Base-by-base conservation (phyloP, 2,329 filamentous ascomycete genomes). In the Alternaria sp. region DNA sequence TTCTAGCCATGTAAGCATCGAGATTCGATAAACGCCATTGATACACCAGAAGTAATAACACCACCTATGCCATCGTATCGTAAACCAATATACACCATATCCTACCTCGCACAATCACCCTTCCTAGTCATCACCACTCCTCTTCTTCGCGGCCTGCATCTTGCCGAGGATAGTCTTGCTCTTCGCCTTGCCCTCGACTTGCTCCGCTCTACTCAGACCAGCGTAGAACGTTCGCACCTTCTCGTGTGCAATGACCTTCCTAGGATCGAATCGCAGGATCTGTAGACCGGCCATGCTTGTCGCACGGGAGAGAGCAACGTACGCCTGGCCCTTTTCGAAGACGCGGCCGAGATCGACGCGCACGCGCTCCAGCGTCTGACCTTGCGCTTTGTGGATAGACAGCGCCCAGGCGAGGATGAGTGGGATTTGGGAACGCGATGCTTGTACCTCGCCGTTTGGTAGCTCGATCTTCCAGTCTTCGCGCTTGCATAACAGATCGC, bases 301-400 rank as follows among this genome's bases (percentile, higher is more conserved):
- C 13, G 96, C 96, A 80, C 96, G 92, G 83, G 93, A 97, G 13
- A 99, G 88, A 55, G 96, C 96, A 55, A 99, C 96, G 76, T 99
- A 99, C 6, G 96, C 96, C 79, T 99, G 96, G 0, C 96, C 96
- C 80, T 97, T 97, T 78, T 99, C 96, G 73, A 99, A 99, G 1
- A 97, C 92, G 65, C 89, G 91, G 28, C 93, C 92, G 1, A 99
- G 85, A 77, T 99, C 93, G 25, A 99, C 96, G 76, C 97, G 97
- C 63, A 99, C 96, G 54, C 95, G 87, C 75, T 97, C 93, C 25
- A 97, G 83, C 1, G 95, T 98, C 79, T 98, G 95, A 2, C 95
- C 95, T 78, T 98, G 95, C 1, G 96, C 96, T 81, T 99, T 99
- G 84, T 99, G 96, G 63, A 99, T 99, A 1, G 93, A 97, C 19